A percentile compares a stretch with the other conserved stretches of the same genome.
Evolutionary conservation across 2,329 filamentous ascomycete genomes (phyloP).

Genomic region (Coniochaeta ligniaria): DNA sequence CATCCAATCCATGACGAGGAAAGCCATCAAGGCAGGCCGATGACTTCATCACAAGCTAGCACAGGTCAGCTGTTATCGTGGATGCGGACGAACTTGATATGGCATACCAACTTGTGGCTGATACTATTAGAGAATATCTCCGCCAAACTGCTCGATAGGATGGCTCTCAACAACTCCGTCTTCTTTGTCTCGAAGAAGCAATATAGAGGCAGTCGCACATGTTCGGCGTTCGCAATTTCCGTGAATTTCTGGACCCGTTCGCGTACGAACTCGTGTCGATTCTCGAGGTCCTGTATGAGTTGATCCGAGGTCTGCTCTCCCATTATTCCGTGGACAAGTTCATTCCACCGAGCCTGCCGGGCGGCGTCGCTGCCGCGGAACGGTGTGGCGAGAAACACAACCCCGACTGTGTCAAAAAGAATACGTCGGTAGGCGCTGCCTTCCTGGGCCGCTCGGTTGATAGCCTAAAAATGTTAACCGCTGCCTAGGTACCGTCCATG

Average conservation of each 20-base stretch:
- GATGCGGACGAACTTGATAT: background rate
- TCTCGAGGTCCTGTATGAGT: conserved; percentile 9
- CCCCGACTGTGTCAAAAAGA: conserved; percentile 11
- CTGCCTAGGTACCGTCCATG: conserved; percentile 1
- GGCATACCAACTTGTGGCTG: background rate
- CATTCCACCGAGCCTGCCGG: conserved; percentile 9
- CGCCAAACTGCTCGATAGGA: background rate
- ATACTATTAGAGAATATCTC: background rate
- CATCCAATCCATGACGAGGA: conserved; percentile 5
- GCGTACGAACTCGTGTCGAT: conserved; percentile 5
- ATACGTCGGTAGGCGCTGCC: conserved; percentile 11
- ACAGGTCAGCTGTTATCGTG: conserved; percentile 2
- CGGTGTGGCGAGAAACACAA: conserved; percentile 15
- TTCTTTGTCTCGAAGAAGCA: conserved; percentile 10
- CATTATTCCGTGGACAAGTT: conserved; percentile 10
- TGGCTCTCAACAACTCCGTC: conserved; percentile 7
- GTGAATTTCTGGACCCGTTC: conserved; percentile 9
- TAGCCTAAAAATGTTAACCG: conserved; percentile 8
- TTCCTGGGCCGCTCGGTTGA: conserved; percentile 11
- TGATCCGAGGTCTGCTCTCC: conserved; percentile 10
- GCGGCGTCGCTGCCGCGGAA: conserved; percentile 13
- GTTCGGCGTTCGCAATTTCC: conserved; percentile 9
- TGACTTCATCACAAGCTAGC: conserved; percentile 7
- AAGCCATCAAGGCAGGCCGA: conserved; percentile 9
- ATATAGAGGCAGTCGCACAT: conserved; percentile 7